Evolutionary conservation across 306 rosid species (phyloP), one percentile per base, ranked within the genome.

Genomic region (Prunus armeniaca): DNA sequence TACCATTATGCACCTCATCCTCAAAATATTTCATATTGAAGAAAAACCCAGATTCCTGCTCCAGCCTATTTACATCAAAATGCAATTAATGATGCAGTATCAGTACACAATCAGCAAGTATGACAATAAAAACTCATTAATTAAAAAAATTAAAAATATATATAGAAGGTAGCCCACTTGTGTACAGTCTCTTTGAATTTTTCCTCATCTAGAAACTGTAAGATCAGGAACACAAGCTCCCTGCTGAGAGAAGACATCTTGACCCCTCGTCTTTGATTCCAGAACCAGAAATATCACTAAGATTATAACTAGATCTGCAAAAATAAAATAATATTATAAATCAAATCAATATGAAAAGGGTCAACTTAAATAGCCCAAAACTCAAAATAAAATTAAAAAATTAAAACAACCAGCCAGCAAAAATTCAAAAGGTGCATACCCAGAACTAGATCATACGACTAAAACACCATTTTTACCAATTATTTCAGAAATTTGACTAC

Each of bases 161-260:
- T 60, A 52, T 9, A 43, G 17, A n/a, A 60, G 67, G 9, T 20
- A 17, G 75, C 90, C 86, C 89, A 95, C 99, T 88, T 95, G 78
- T 95, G 99, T 82, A 95, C 97, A 77, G 99, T 92, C 89, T 95
- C 99, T 72, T 95, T 95, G 83, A 95, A 95, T 87, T 95, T 95
- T 83, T 92, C 99, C 87, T 95, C 99, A 77, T 95, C 99, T 20
- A 95, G 92, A 84, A 95, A 92, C 91, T 95, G 99, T 83, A 95
- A 87, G 91, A 95, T 95, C 96, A 95, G 79, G 92, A 95, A 95
- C 90, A 95, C 99, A 79, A 95, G 86, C 88, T 95, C 99, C 74
- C 97, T 95, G 74, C 99, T 95, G 60, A 95, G 97, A 78, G 97
- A 95, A 71, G 97, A 95, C 99, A 95, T 95, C 84, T 62, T 65